Conservation (phyloP, 2,329 filamentous ascomycete genomes). For the Hypoxylon rubiginosum region DNA sequence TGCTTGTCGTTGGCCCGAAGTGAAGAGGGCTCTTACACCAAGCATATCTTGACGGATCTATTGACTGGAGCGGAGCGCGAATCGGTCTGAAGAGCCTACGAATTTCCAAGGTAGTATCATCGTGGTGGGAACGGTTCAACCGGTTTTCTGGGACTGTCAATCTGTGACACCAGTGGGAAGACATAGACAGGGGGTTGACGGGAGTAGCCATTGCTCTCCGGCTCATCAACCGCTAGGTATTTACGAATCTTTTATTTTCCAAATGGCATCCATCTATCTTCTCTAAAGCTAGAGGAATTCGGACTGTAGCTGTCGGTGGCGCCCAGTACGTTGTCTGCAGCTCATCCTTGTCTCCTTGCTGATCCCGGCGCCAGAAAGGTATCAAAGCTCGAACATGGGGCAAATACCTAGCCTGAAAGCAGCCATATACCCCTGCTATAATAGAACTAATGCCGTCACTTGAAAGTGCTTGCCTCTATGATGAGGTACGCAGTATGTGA, state of each 20-base stretch:
- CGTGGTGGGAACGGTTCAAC: constrained; percentile 43
- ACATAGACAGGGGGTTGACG: constrained; percentile 40
- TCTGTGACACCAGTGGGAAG: constrained; percentile 34
- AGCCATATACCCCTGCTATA: constrained; percentile 39
- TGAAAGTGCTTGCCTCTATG: constrained; percentile 19
- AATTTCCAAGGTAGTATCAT: constrained; percentile 39
- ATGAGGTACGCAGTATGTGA: constrained; percentile 18
- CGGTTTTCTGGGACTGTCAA: constrained; percentile 43
- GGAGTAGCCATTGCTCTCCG: constrained; percentile 34
- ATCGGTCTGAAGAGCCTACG: constrained; percentile 38
- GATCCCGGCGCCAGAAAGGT: constrained; percentile 48
- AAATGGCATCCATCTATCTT: constrained; percentile 36
- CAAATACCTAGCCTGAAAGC: constrained; percentile 37
- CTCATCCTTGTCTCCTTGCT: constrained; percentile 48
- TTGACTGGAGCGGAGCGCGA: constrained; percentile 30
- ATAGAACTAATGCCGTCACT: constrained; percentile 40
- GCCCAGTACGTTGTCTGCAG: constrained; percentile 38
- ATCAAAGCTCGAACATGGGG: constrained; percentile 46
- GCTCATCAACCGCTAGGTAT: constrained; percentile 29
- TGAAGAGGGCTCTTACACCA: constrained; percentile 38
- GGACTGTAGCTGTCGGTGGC: constrained; percentile 29
- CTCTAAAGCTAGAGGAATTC: constrained; percentile 37
- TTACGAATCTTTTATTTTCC: constrained; percentile 34
- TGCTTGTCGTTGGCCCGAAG: constrained; percentile 40
- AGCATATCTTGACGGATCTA: constrained; percentile 42